Percentiles rank a stretch among this genome's conserved stretches.
These are phyloP conservation scores for Crepidotus variabilis DNA, from an alignment of 768 basidiomycete genomes.

Conservation along the genomic window DNA sequence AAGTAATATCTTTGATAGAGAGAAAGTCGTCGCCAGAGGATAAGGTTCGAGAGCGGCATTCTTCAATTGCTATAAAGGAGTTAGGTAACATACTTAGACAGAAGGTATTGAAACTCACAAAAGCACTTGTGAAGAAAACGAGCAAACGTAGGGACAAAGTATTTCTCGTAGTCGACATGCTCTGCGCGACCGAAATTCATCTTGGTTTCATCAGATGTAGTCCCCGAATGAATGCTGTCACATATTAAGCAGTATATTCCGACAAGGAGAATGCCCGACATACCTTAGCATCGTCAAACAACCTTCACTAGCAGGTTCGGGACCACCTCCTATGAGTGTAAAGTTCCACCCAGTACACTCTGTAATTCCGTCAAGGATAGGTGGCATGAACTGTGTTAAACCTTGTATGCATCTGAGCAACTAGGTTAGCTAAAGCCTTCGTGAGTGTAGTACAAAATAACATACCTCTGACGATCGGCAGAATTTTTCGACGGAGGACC, in stretches of 20 bases:
- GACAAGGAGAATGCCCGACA: not conserved
- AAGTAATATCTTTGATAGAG: no score
- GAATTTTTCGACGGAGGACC: not conserved
- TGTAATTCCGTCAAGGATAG: not conserved
- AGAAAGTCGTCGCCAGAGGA: no score
- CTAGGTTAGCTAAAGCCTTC: not conserved
- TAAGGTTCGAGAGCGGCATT: no score
- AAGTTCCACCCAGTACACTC: not conserved
- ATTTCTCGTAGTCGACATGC: not conserved
- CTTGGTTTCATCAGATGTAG: not conserved
- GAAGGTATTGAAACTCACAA: not conserved
- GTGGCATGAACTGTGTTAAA: not conserved
- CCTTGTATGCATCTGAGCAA: not conserved
- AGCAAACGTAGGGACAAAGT: not conserved
- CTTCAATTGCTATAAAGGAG: no score
- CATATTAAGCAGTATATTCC: not conserved
- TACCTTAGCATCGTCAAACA: not conserved
- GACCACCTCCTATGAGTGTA: not conserved
- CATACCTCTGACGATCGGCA: not conserved
- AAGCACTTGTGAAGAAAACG: not conserved
- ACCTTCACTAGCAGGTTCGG: not conserved
- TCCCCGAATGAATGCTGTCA: not conserved
- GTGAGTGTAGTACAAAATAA: not conserved
- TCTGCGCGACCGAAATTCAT: not conserved
- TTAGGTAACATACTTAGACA: no score